These are phyloP conservation scores for Kitagawia praeruptora DNA, from an alignment of 129 eudicot genomes.

Conservation along the genomic window DNA sequence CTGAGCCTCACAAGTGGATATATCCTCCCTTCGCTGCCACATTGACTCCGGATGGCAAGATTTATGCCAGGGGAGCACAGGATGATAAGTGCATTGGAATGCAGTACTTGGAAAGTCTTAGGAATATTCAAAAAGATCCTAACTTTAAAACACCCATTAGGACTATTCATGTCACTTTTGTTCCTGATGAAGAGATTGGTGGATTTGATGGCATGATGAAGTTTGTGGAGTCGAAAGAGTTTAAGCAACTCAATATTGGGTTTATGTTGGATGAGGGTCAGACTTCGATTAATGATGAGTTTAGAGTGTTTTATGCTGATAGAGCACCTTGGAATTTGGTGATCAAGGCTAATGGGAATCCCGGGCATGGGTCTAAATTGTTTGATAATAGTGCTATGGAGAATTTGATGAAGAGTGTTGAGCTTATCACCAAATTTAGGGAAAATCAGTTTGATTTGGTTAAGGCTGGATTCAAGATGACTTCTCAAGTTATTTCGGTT, in stretches of 20 bases:
- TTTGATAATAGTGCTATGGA: conserved; percentile 79
- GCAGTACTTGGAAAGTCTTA: conserved; percentile 78
- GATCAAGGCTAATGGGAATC: conserved; percentile 60
- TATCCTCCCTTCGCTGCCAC: conserved; percentile 70
- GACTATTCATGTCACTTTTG: conserved; percentile 50
- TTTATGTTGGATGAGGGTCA: conserved; percentile 91
- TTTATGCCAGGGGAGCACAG: conserved; percentile 82
- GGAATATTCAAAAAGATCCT: conserved; percentile 17
- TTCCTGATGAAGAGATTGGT: conserved; percentile 83
- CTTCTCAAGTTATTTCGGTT: conserved; percentile 73
- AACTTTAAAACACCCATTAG: conserved; percentile 35
- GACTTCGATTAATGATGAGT: conserved; percentile 47
- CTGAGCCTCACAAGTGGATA: conserved; percentile 64
- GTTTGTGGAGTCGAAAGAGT: conserved; percentile 52
- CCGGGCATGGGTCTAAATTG: conserved; percentile 85
- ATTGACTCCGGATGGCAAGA: conserved; percentile 42
- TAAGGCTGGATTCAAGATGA: conserved; percentile 52
- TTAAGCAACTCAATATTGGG: conserved; percentile 56
- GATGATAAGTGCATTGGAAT: conserved; percentile 87
- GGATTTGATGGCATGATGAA: conserved; percentile 66
- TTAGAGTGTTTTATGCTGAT: conserved; percentile 75
- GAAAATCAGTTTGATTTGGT: conserved; percentile 71
- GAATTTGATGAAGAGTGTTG: conserved; percentile 75
- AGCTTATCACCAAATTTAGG: conserved; percentile 64
- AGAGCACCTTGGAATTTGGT: conserved; percentile 77